Conservation (phyloP, 1,284 basidiomycete species). For the Sanghuangporus sanghuang region DNA sequence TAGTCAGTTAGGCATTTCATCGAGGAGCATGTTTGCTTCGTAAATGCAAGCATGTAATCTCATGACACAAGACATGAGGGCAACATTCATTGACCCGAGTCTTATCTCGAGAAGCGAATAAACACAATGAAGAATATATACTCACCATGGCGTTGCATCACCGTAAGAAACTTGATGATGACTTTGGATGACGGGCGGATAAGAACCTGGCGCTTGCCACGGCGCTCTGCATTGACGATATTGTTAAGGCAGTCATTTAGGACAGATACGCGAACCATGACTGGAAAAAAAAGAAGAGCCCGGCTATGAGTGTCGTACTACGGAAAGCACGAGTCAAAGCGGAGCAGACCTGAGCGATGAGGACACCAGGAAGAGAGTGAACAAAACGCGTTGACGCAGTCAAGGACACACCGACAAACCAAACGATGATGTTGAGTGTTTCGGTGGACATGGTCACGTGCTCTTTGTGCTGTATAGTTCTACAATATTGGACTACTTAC, state of each 20-base stretch:
- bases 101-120: conserved; percentile 5
- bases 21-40: too few species aligned
- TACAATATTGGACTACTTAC: not conserved
- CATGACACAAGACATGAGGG: too few species aligned
- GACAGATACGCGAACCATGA: conserved; percentile 83
- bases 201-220: conserved; percentile 96
- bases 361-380: not conserved
- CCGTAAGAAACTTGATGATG: conserved; percentile 91
- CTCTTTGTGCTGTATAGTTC: conserved; percentile 18
- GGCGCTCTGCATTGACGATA: conserved; percentile 97
- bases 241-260: conserved; percentile 89
- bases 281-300: conserved; percentile 40
- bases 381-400: conserved; percentile 17
- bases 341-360: conserved; percentile 24
- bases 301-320: conserved; percentile 79
- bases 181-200: conserved; percentile 95
- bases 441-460: conserved; percentile 15
- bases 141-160: conserved; percentile 97
- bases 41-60: too few species aligned
- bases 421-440: conserved; percentile 18
- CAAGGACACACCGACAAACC: too few species aligned
- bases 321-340: conserved; percentile 75
- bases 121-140: conserved; percentile 24
- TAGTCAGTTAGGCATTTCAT: conserved; percentile 10
- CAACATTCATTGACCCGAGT: not conserved